Conservation (phyloP, 129 eudicot genomes). For the Lactuca saligna region DNA sequence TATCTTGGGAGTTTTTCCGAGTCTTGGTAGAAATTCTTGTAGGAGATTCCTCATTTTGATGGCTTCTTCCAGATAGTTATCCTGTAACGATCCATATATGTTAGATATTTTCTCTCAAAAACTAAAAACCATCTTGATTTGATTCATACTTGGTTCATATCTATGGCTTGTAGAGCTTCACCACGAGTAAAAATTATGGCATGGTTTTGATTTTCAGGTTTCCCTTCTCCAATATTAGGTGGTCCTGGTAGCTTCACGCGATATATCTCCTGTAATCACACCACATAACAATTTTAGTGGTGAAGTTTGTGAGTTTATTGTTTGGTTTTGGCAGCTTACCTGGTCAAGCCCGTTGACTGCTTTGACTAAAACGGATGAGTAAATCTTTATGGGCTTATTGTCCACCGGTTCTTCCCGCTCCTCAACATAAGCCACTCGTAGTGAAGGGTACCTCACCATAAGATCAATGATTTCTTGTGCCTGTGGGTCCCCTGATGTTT, state of each 20-base stretch:
- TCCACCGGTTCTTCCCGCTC: constrained; percentile 64
- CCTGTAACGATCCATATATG: constrained; percentile 44
- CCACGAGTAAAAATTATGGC: constrained; percentile 96
- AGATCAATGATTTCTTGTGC: constrained; percentile 82
- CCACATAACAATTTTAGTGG: background rate
- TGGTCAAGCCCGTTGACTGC: constrained; percentile 88
- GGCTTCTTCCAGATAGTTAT: constrained; percentile 93
- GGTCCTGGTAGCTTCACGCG: constrained; percentile 94
- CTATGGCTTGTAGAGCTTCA: constrained; percentile 97
- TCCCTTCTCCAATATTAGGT: constrained; percentile 96
- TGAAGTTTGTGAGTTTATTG: background rate
- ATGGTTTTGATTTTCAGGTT: constrained; percentile 97
- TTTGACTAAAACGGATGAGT: constrained; percentile 83
- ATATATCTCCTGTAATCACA: constrained; percentile 65
- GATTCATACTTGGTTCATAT: constrained; percentile 87
- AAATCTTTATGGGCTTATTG: constrained; percentile 43
- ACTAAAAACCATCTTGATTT: too few species aligned
- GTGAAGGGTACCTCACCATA: constrained; percentile 74
- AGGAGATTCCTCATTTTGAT: constrained; percentile 85
- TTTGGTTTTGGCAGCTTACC: constrained; percentile 33
- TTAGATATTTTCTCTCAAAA: too few species aligned
- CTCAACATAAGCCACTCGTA: constrained; percentile 95
- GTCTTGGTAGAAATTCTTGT: constrained; percentile 63
- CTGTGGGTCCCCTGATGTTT: constrained; percentile 80
- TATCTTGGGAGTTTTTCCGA: constrained; percentile 51